Base-by-base conservation (phyloP, 2,329 filamentous ascomycete genomes). In the Sporothrix globosa region DNA sequence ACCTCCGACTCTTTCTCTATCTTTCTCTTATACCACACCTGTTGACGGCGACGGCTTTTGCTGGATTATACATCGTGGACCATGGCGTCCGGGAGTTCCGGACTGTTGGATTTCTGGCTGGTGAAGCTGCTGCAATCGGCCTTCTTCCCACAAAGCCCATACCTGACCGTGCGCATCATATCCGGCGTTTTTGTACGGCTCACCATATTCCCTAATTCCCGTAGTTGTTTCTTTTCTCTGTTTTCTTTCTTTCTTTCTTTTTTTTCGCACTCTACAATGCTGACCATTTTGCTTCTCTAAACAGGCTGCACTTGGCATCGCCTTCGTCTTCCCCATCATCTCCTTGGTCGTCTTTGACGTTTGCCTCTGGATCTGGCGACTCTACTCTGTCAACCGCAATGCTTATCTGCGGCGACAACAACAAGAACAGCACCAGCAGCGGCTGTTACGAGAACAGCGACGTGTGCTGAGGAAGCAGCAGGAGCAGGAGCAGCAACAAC, bases 311-410 rank as follows among this genome's bases (percentile, higher is more conserved):
- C 77, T 86, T 27, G 83, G 84, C 48, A 76, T 86, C 0, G 77
- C 83, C 11, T 81, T 85, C 56, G 78, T 83, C 54, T 71, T 84
- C 0, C 86, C 86, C 1, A 76, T 86, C 41, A 70, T 82, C 41
- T 76, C 81, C n/a, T 77, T 87, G 41, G 79, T 88, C 70, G 72
- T 81, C 41, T 82, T 86, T 74, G 86, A 88, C 75, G 75, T 88
- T 65, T 76, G 78, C 34, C 79, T 88, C 41, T 88, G 85, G 85
- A 73, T 84, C 53, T 87, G 83, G 81, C 82, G 86, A 74, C 79
- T 83, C 11, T 76, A 75, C 70, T 76, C 75, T 50, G 72, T 78
- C 69, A 69, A 67, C 65, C 71, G 69, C 39, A 30, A 68, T 7
- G 67, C 60, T 3, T 65, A 52, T 9, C 56, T 61, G n/a, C 69